A percentile compares a stretch with the other conserved stretches of the same genome.
Conservation (phyloP, 148 eudicot species). For the Fagopyrum homotropicum region DNA sequence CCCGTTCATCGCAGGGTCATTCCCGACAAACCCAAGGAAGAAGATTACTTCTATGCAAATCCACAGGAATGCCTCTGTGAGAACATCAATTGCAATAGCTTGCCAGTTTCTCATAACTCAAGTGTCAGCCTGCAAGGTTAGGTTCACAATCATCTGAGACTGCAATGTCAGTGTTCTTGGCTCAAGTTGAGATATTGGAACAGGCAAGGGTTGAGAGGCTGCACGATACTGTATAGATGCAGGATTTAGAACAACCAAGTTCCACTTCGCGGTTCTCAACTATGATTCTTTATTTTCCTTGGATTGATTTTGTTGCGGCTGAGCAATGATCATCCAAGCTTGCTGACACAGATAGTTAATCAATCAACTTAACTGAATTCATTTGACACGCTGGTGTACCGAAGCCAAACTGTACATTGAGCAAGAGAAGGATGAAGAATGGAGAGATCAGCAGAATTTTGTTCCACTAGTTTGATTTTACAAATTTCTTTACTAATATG, state of each 20-base stretch:
- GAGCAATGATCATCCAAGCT: too few relatives aligned
- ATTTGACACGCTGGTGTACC: too few relatives aligned
- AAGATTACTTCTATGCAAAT: conserved; percentile 60
- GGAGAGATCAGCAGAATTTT: too few relatives aligned
- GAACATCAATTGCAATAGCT: neutral
- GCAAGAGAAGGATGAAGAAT: too few relatives aligned
- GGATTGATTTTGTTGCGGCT: too few relatives aligned
- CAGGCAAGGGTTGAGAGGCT: neutral
- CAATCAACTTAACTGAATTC: too few relatives aligned
- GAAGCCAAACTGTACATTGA: too few relatives aligned
- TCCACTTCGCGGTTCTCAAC: too few relatives aligned
- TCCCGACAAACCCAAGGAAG: conserved; percentile 60
- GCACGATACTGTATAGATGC: neutral
- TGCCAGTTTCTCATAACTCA: conserved; percentile 3
- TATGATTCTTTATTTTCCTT: too few relatives aligned
- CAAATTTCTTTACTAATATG: too few relatives aligned
- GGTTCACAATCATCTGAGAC: neutral
- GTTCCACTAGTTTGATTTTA: too few relatives aligned
- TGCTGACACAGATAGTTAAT: too few relatives aligned
- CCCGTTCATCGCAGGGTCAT: conserved; percentile 37
- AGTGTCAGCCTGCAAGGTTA: neutral
- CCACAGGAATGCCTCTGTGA: conserved; percentile 40
- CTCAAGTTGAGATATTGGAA: neutral
- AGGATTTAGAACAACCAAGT: neutral
- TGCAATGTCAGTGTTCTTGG: neutral